These are phyloP conservation scores for Phlebiopsis flavidoalba DNA, from an alignment of 768 basidiomycete species.

Conservation along the genomic window DNA sequence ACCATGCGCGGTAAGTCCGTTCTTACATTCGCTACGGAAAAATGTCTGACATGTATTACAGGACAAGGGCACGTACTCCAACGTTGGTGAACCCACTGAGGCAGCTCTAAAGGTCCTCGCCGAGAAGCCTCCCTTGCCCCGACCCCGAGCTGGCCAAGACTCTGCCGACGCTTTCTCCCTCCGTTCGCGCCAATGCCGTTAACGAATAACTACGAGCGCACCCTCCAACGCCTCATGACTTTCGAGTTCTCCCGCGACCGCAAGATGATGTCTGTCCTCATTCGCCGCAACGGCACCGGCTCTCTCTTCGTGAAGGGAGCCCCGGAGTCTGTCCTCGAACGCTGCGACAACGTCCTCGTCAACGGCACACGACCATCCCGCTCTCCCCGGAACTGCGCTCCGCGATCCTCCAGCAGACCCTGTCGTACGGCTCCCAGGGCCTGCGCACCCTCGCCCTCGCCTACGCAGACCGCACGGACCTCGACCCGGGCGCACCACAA, in stretches of 20 bases:
- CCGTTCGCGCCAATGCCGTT: slow-evolving; percentile 73
- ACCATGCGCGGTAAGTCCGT: slow-evolving; percentile 55
- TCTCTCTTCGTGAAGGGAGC: slow-evolving; percentile 93
- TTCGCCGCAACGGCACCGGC: slow-evolving; percentile 60
- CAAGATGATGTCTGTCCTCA: slow-evolving; percentile 99
- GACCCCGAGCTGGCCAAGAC: slow-evolving; percentile 54
- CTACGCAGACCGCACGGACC: slow-evolving; percentile 72
- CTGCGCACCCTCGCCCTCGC: slow-evolving; percentile 91
- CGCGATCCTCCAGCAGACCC: slow-evolving; percentile 57
- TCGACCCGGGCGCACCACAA: slow-evolving; percentile 79
- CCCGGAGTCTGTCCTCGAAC: slow-evolving; percentile 90
- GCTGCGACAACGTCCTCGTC: slow-evolving; percentile 71
- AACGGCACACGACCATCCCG: slow-evolving; percentile 57
- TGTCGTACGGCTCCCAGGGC: slow-evolving; percentile 73
- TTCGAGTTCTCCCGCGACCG: slow-evolving; percentile 98
- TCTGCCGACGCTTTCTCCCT: slow-evolving; percentile 49
- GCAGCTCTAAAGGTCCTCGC: slow-evolving; percentile 92
- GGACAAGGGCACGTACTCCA: slow-evolving; percentile 77
- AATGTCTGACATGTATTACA: slow-evolving; percentile 24
- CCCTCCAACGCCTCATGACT: slow-evolving; percentile 78
- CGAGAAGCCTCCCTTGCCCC: slow-evolving; percentile 83
- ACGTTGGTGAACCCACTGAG: slow-evolving; percentile 96
- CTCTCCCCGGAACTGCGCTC: slow-evolving; percentile 59
- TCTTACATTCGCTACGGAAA: not conserved
- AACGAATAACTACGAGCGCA: slow-evolving; percentile 77